Base-by-base conservation (phyloP, 225 moss, liverwort and hornwort species). In the Anthoceros angustus region DNA sequence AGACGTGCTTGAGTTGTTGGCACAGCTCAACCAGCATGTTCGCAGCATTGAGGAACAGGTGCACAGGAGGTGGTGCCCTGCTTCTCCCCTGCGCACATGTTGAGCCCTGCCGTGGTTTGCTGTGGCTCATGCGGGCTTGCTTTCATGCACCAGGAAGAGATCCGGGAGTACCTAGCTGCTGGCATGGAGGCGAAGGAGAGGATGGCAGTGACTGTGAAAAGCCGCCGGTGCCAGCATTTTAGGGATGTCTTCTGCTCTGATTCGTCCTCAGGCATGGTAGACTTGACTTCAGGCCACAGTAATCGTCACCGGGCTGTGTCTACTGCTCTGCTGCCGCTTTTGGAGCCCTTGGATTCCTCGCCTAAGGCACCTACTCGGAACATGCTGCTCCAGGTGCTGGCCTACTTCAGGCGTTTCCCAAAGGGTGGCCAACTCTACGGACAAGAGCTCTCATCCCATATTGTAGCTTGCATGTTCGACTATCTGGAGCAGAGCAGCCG, bases 21-120 rank as follows among this genome's bases (percentile, higher is more conserved):
- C 55, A 55, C 55, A 55, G 55, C 55, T 55, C 55, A 55, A 55
- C 14, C 55, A 55, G 55, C n/a, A 55, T 20, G 55, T 55, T 5
- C 8, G 23, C 16, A 20, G n/a, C n/a, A 55, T 55, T 55, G 8
- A 55, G n/a, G 55, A 55, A 23, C 12, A 20, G 55, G 55, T 55
- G n/a, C 55, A 55, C 55, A 55, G n/a, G 55, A 55, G 55, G 55
- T 23, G 7, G 6, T 20, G n/a, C 55, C 55, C 23, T 55, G 55
- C 55, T 55, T 55, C 14, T 55, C 55, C 55, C 55, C 55, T 15
- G 55, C 55, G 55, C 55, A 18, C 55, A 55, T 55, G 55, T 23
- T 55, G 8, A 23, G n/a, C 55, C 55, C 55, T 15, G 55, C 55
- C 1, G 55, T 55, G 18, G 18, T 55, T 7, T 55, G 55, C 55